Base-by-base conservation (phyloP, 768 basidiomycete species). In the Cystobasidium ongulense region DNA sequence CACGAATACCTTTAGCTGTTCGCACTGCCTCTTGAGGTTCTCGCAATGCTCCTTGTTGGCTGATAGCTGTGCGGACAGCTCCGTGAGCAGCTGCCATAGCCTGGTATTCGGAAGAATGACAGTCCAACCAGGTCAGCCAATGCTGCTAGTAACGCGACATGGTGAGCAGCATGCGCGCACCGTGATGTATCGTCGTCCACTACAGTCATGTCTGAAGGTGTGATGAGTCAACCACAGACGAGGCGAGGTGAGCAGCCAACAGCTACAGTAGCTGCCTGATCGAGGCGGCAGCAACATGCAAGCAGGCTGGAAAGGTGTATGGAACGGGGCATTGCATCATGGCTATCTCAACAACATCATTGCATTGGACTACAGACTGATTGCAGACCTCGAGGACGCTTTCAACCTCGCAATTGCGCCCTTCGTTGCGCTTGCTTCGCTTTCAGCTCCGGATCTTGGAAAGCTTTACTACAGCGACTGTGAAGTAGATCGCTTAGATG, bases 11-110 rank as follows among this genome's bases (percentile, higher is more conserved):
- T 92, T 92, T 79, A 95, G 85, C 4, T 86, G 80, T 2, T 83
- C 84, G 5, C 89, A 86, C 78, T 91, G 89, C 10, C 84, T 82
- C 65, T 90, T 88, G 33, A 96, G 84, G 2, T 86, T 83, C 31
- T 78, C 83, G 1, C 90, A 85, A 74, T 92, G 84, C 78, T 88
- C 89, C 66, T 90, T 86, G 82, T 96, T 97, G 77, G 87, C 87
- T 0, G 86, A 84, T 63, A 95, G 86, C 82, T 92, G 91, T 38
- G 90, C 88, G 78, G 87, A 87, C 78, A 93, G 86, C 78, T 93
- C 92, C 73, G 87, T 85, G 1, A 93, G 84, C 76, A 93, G 85
- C 74, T 88, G 86, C 88, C 89, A 91, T 62, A 90, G 86, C 27
- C 89, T 85, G 53, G 25, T 31, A 21, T 13, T 13, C 63, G 18